A percentile compares a stretch with the other conserved stretches of the same genome.
These are phyloP conservation scores for Penicillium occitanis DNA, from an alignment of 2,329 filamentous ascomycete species.

Conservation along the genomic window DNA sequence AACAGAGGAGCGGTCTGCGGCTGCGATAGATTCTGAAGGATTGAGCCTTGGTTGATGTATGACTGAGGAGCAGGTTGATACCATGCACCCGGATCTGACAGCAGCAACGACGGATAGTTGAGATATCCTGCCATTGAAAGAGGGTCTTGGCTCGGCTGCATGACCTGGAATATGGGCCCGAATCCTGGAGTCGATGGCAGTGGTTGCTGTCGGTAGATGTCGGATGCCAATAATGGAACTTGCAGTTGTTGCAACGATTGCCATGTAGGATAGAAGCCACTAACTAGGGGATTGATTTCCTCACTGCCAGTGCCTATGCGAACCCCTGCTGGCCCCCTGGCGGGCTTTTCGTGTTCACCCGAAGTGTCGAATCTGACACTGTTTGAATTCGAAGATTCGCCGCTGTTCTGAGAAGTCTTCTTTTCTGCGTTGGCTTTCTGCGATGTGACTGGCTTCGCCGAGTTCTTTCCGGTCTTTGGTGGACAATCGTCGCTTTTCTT, in stretches of 20 bases:
- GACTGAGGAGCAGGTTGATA: constrained; percentile 24
- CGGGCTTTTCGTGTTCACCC: background rate
- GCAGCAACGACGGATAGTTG: constrained; percentile 18
- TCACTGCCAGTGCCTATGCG: constrained; percentile 1
- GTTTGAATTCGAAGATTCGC: constrained; percentile 13
- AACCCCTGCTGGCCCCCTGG: background rate
- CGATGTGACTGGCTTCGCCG: background rate
- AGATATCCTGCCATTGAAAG: constrained; percentile 22
- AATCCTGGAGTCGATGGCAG: constrained; percentile 6
- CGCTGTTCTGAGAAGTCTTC: constrained; percentile 3
- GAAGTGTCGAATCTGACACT: constrained; percentile 7
- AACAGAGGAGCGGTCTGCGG: constrained; percentile 20
- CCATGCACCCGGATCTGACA: constrained; percentile 23
- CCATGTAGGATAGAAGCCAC: constrained; percentile 11
- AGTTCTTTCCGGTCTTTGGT: constrained; percentile 8
- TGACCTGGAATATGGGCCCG: constrained; percentile 18
- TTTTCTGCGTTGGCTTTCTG: background rate
- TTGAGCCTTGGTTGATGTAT: constrained; percentile 20
- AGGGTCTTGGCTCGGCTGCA: constrained; percentile 22
- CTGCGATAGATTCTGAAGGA: constrained; percentile 21
- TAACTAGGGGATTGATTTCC: background rate
- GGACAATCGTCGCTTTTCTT: constrained; percentile 22
- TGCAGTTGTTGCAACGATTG: constrained; percentile 18
- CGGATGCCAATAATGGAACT: constrained; percentile 19
- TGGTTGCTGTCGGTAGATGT: constrained; percentile 21